These are phyloP conservation scores for Manihot esculenta DNA, from an alignment of 441 rosid species.

Conservation along the genomic window DNA sequence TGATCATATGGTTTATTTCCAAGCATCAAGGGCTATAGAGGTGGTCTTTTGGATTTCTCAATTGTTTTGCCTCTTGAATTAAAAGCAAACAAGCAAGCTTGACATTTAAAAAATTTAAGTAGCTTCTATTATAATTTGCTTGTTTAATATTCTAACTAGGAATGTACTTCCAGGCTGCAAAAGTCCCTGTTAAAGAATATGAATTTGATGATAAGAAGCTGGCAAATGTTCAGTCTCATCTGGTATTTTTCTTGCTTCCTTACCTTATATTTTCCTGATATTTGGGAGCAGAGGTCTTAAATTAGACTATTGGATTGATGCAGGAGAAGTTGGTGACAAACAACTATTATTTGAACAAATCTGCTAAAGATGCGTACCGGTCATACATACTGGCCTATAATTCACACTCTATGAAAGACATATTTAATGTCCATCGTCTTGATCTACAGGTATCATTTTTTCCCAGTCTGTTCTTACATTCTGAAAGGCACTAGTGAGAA, in stretches of 20 bases:
- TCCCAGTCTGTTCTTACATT: background rate
- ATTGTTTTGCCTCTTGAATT: background rate
- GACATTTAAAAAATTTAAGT: background rate
- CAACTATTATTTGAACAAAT: slow-evolving; percentile 70
- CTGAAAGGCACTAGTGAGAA: background rate
- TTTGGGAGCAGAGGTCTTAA: slow-evolving; percentile 8
- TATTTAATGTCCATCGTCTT: slow-evolving; percentile 89
- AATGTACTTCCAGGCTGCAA: slow-evolving; percentile 58
- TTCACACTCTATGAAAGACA: slow-evolving; percentile 93
- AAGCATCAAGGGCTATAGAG: background rate
- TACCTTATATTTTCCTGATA: slow-evolving; percentile 1
- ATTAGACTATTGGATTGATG: slow-evolving; percentile 21
- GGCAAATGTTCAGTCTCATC: slow-evolving; percentile 74
- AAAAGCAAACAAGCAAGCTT: background rate
- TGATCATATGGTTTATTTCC: background rate
- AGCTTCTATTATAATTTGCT: background rate
- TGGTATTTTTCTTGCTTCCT: slow-evolving; percentile 50
- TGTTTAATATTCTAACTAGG: background rate
- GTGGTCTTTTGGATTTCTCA: background rate
- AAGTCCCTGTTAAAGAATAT: slow-evolving; percentile 92
- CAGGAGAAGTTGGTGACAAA: slow-evolving; percentile 86
- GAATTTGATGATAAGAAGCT: slow-evolving; percentile 84
- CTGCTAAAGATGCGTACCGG: slow-evolving; percentile 93
- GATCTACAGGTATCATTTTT: slow-evolving; percentile 71
- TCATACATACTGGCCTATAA: slow-evolving; percentile 92